Percentiles rank a stretch among this genome's conserved stretches.
These are phyloP conservation scores for Ambrosia trifida DNA, from an alignment of 129 eudicot genomes.

Conservation along the genomic window DNA sequence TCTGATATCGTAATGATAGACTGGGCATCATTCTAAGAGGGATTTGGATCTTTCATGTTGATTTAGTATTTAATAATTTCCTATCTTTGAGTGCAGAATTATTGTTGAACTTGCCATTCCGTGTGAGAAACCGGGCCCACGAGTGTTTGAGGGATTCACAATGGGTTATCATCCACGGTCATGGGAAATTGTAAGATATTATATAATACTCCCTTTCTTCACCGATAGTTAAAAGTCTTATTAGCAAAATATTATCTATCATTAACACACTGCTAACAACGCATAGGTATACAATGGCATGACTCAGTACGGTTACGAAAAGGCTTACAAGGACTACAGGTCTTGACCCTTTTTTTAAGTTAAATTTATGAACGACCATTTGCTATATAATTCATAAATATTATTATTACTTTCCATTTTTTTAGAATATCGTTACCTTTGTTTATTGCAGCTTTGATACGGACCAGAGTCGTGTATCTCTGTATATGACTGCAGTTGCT, in stretches of 20 bases:
- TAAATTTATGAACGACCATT: neutral
- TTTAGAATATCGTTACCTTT: constrained; percentile 12
- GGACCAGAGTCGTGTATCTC: constrained; percentile 69
- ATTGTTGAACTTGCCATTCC: constrained; percentile 81
- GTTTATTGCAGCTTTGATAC: constrained; percentile 61
- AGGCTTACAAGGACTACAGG: constrained; percentile 71
- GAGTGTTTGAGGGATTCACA: constrained; percentile 94
- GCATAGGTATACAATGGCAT: constrained; percentile 86
- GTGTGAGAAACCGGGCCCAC: constrained; percentile 68
- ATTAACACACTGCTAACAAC: constrained; percentile 19
- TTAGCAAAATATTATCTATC: constrained; percentile 13
- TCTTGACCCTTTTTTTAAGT: constrained; percentile 18
- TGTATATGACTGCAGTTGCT: constrained; percentile 82
- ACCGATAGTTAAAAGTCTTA: constrained; percentile 8
- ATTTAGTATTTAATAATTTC: constrained; percentile 13
- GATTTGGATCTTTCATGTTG: neutral
- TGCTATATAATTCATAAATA: constrained; percentile 10
- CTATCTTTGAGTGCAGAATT: constrained; percentile 47
- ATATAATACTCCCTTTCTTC: neutral
- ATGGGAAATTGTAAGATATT: constrained; percentile 75
- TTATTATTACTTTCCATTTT: constrained; percentile 1
- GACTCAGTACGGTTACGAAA: constrained; percentile 82
- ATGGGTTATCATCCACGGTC: constrained; percentile 87
- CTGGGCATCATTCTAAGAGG: neutral
- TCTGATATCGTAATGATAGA: constrained; percentile 2